These are phyloP conservation scores for Chalciporus pseudorubinellus DNA, from an alignment of 768 basidiomycete genomes.

Conservation along the genomic window DNA sequence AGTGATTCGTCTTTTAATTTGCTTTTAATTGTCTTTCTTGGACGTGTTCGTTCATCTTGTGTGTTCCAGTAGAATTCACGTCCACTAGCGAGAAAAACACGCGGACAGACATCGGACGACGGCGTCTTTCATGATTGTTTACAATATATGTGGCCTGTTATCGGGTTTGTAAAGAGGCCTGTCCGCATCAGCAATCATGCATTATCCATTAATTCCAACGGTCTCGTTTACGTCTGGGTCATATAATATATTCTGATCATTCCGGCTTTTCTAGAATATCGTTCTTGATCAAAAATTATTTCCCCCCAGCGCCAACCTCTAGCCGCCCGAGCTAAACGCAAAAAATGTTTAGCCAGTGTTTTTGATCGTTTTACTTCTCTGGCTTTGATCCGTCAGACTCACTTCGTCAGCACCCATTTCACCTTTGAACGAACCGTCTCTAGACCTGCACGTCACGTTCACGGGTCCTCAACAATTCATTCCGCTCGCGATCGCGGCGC, in stretches of 20 bases:
- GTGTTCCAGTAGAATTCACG: neutral
- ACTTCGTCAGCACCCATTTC: slow-evolving; percentile 10
- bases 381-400: slow-evolving; percentile 27
- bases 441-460: slow-evolving; percentile 5
- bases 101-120: neutral
- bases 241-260: slow-evolving; percentile 15
- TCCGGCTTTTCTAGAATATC: slow-evolving; percentile 10
- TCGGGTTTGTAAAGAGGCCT: neutral
- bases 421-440: slow-evolving; percentile 12
- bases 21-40: neutral
- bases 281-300: no score
- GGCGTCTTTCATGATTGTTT: neutral
- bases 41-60: neutral
- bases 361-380: slow-evolving; percentile 10
- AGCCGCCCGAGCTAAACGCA: slow-evolving; percentile 9
- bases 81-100: neutral
- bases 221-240: slow-evolving; percentile 24
- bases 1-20: neutral
- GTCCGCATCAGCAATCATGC: neutral
- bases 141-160: no score
- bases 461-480: slow-evolving; percentile 2
- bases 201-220: slow-evolving; percentile 23
- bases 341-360: slow-evolving; percentile 7
- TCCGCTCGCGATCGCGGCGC: slow-evolving; percentile 14
- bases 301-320: neutral